A percentile compares a stretch with the other conserved stretches of the same genome.
Conservation (phyloP, 139 green algal species). For the Microglena sp. region DNA sequence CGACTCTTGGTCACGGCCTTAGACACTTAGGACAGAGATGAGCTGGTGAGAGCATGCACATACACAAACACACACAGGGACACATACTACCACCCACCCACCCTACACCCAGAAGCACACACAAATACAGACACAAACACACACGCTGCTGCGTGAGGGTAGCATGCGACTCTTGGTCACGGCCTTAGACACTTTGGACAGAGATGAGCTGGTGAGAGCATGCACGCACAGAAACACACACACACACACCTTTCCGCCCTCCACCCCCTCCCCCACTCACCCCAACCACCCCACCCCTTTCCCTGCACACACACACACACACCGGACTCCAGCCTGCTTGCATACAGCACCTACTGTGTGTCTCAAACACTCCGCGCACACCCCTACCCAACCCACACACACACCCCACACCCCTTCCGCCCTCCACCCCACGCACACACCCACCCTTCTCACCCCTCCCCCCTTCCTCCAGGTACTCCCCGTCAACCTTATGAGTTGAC, state of each 20-base stretch:
- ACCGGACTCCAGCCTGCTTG: not conserved
- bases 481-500: constrained; percentile 26
- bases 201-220: constrained; percentile 4
- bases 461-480: too few species aligned
- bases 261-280: not conserved
- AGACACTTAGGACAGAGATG: constrained; percentile 6
- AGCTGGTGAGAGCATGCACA: constrained; percentile 8
- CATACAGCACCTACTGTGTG: not conserved
- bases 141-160: constrained; percentile 22
- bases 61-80: constrained; percentile 5
- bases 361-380: not conserved
- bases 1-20: constrained; percentile 19
- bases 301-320: constrained; percentile 1
- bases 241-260: not conserved
- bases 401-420: not conserved
- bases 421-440: constrained; percentile 15
- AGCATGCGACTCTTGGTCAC: constrained; percentile 25
- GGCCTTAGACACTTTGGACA: constrained; percentile 8
- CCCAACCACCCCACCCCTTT: too few species aligned
- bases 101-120: too few species aligned
- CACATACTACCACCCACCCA: too few species aligned
- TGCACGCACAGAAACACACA: not conserved
- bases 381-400: not conserved
- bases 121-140: too few species aligned
- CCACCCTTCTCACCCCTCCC: too few species aligned